Evolutionary conservation across 2,329 filamentous ascomycete species (phyloP).

Genomic region (Cladophialophora carrionii): DNA sequence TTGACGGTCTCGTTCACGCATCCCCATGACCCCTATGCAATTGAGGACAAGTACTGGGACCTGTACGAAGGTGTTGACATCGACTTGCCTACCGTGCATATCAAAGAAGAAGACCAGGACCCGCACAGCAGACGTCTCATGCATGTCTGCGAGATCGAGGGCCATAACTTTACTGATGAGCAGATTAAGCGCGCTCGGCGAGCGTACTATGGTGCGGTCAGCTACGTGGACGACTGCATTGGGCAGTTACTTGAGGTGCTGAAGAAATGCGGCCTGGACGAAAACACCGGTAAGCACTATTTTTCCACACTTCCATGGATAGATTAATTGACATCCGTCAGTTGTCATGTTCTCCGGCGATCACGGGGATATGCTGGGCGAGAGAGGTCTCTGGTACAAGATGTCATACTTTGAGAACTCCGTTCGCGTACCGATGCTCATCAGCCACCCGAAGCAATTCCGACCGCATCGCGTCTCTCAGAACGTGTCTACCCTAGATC

Average conservation of each 20-base stretch:
- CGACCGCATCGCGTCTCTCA: conserved; percentile 73
- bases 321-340: conserved; percentile 11
- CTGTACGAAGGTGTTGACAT: conserved; percentile 88
- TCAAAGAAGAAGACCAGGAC: conserved; percentile 79
- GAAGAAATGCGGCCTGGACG: conserved; percentile 75
- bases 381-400: conserved; percentile 91
- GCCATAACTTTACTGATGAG: conserved; percentile 79
- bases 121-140: conserved; percentile 83
- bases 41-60: conserved; percentile 92
- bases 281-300: conserved; percentile 63
- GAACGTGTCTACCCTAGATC: conserved; percentile 88
- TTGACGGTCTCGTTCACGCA: conserved; percentile 92
- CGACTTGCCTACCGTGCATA: conserved; percentile 71
- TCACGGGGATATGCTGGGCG: conserved; percentile 94
- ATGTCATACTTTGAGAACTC: conserved; percentile 96
- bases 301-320: neutral
- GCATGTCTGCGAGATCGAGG: conserved; percentile 84
- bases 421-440: conserved; percentile 82
- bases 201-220: conserved; percentile 90
- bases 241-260: conserved; percentile 78
- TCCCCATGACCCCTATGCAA: conserved; percentile 93
- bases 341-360: conserved; percentile 84
- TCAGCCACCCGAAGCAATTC: conserved; percentile 78
- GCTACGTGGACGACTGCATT: conserved; percentile 91
- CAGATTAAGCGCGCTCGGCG: conserved; percentile 83